Evolutionary conservation across 768 basidiomycete species (phyloP).

Genomic region (Baorangia bicolor): DNA sequence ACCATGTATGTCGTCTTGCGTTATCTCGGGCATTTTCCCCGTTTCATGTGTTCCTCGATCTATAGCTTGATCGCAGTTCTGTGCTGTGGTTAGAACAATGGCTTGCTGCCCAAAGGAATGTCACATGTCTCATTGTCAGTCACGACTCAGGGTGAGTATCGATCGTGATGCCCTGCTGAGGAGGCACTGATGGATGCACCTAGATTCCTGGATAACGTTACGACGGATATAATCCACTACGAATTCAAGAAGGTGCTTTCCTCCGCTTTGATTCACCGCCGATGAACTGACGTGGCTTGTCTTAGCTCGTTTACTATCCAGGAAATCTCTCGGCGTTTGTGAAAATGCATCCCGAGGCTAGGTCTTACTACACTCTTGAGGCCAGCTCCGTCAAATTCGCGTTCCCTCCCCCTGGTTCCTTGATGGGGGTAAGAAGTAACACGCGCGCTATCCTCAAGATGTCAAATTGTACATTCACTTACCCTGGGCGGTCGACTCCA

Average conservation of each 20-base stretch:
- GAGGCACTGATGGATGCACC: constrained; percentile 2
- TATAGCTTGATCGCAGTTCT: constrained; percentile 74
- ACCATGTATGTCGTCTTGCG: constrained; percentile 62
- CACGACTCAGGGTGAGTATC: constrained; percentile 91
- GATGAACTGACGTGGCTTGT: constrained; percentile 12
- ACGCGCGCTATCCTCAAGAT: constrained; percentile 96
- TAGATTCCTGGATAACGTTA: constrained; percentile 92
- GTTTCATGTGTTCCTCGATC: constrained; percentile 20
- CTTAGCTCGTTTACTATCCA: constrained; percentile 85
- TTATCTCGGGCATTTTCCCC: constrained; percentile 17
- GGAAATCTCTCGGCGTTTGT: constrained; percentile 93
- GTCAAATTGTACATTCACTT: constrained; percentile 88
- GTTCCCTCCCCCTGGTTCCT: constrained; percentile 92
- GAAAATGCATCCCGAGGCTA: constrained; percentile 86
- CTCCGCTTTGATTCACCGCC: constrained; percentile 16
- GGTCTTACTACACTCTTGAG: constrained; percentile 94
- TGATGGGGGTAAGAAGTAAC: constrained; percentile 96
- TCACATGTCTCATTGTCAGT: constrained; percentile 92
- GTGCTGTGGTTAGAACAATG: constrained; percentile 93
- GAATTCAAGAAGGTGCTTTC: constrained; percentile 78
- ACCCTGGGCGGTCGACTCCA: constrained; percentile 78
- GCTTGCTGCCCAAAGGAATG: constrained; percentile 72
- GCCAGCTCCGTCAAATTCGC: constrained; percentile 93
- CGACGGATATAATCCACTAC: constrained; percentile 97
- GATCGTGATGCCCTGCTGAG: constrained; percentile 5